These are phyloP conservation scores for Rosa multiflora DNA, from an alignment of 306 rosid genomes.

Conservation along the genomic window DNA sequence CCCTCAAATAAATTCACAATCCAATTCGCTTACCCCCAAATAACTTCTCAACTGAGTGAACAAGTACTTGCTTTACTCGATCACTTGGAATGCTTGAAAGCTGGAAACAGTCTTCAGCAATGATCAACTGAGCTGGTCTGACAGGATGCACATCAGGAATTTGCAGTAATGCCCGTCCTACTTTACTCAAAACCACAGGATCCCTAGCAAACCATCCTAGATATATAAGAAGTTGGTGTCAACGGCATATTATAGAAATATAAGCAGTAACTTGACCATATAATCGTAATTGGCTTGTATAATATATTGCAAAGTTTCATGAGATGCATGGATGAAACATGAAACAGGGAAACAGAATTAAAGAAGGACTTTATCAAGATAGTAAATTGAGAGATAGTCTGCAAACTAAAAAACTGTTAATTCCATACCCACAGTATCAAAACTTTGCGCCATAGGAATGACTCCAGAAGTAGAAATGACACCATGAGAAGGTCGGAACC, in stretches of 20 bases:
- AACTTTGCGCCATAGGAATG: constrained; percentile 85
- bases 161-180: constrained; percentile 60
- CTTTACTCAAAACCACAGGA: constrained; percentile 55
- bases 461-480: constrained; percentile 64
- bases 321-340: not conserved
- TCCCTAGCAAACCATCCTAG: constrained; percentile 97
- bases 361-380: not conserved
- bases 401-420: not conserved
- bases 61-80: constrained; percentile 35
- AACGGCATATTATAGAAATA: not conserved
- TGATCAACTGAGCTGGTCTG: constrained; percentile 51
- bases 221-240: constrained; percentile 32
- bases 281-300: not conserved
- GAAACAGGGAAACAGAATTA: not conserved
- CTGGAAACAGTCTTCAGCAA: constrained; percentile 86
- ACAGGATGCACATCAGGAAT: constrained; percentile 38
- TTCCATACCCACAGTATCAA: constrained; percentile 83
- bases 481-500: constrained; percentile 87
- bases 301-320: not conserved
- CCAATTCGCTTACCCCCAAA: constrained; percentile 61
- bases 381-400: not conserved
- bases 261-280: not conserved
- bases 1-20: not conserved
- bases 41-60: constrained; percentile 53
- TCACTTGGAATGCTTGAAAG: constrained; percentile 61